Base-by-base conservation (phyloP, 305 asterid species). In the Lippia alba region DNA sequence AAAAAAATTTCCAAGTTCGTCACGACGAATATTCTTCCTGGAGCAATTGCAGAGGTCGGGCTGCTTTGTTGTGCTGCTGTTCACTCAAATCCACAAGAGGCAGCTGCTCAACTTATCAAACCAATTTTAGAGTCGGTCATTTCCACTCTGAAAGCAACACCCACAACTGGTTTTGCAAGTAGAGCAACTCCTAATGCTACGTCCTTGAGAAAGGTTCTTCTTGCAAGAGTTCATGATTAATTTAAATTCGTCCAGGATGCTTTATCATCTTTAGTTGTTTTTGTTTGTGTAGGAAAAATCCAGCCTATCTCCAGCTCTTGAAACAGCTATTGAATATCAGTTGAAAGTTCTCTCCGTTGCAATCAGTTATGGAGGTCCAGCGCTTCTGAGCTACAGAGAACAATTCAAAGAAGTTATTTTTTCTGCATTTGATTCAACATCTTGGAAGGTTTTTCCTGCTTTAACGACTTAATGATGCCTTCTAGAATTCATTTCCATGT, bases 1-100 rank as follows among this genome's bases (percentile, higher is more conserved):
- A 89, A 81, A 74, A 95, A 90, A 77, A 85, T 92, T 76, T 86
- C 96, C 79, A 95, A 87, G 83, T 95, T 95, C 78, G 97, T 90
- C 81, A 84, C 81, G 5, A 75, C 94, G 72, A 95, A 89, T 87
- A 90, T 95, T 83, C 97, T 95, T 82, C 98, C 97, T 69, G 99
- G 99, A 79, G 99, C 99, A 41, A 86, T 92, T 83, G 96, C 96
- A 41, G 99, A 95, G 81, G 96, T 95, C 64, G 99, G 98, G 74
- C 79, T 92, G 80, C 97, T 92, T 73, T 92, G 99, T 81, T 86
- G 98, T 85, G 99, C 99, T 56, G 92, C 96, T 77, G 90, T 95
- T 72, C 96, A 92, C 82, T 79, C 98, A 74, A 95, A 89, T 72
- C 97, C 99, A 56, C 81, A 85, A 64, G 97, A 89, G 84, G 96